Evolutionary conservation across 768 basidiomycete species (phyloP), one percentile per base, ranked within the genome.

Genomic region (Hygrocybe coccinea): DNA sequence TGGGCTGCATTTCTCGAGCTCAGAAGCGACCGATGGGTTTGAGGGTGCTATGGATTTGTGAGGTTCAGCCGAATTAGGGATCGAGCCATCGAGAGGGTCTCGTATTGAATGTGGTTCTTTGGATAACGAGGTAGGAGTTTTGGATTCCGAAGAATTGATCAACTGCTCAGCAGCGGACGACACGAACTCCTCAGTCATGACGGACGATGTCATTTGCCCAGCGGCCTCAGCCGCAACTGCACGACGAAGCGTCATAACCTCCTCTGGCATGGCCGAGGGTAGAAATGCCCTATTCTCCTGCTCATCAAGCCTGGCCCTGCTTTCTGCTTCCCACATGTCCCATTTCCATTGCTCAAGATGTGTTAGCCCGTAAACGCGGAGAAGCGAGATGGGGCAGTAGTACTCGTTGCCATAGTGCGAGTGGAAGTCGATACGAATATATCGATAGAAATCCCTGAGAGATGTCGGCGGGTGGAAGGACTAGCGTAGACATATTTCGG

Each of bases 341-440:
- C 91, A 89, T 62, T 95, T 95, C 84, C 90, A 98, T 63, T 94
- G 84, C 59, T 98, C 95, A 59, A 98, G 84, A 72, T 98, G 94
- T 1, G 94, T 97, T 52, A 95, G 83, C 5, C 97, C 97, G 59
- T 94, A 98, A 1, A 97, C 93, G 25, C 93, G 86, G 15, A 98
- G 79, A 1, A 97, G 81, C 0, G 91, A 94, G 15, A 98, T 78
- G 0, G 97, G 97, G 64, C 97, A 99, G 67, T 94, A 98, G 72
- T 88, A 98, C 69, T 99, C 97, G 63, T 83, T 88, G 17, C 93
- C 91, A 63, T 97, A 98, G 65, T 94, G 88, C 0, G 91, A 88
- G 49, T 88, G 81, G 67, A 99, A 97, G 69, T 97, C 94, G 64
- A 99, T 82, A 1, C 95, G 86, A 55, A 99, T 84, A 66, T 87